Conservation (phyloP, 805 yeast species). For the Sugiyamaella mastotermitis region DNA sequence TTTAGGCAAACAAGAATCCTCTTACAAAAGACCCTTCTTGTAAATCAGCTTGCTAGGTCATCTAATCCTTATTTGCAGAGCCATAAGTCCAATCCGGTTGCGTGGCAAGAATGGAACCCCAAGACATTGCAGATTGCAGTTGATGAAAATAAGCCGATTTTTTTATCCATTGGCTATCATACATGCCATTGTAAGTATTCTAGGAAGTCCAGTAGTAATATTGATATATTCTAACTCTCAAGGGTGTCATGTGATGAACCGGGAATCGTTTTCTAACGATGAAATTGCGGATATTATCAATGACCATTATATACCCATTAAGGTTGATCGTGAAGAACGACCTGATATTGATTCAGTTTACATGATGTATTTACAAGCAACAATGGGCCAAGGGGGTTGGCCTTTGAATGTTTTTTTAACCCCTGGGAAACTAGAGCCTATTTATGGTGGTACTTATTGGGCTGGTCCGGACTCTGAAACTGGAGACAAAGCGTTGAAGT, state of each 20-base stretch:
- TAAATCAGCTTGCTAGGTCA: conserved; percentile 14
- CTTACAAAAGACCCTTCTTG: neutral
- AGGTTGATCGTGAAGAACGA: conserved; percentile 34
- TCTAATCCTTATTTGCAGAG: conserved; percentile 25
- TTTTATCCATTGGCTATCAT: conserved; percentile 33
- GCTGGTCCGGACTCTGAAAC: conserved; percentile 27
- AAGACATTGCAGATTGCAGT: conserved; percentile 28
- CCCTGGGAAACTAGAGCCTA: conserved; percentile 31
- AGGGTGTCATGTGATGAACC: conserved; percentile 34
- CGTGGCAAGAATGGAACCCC: conserved; percentile 34
- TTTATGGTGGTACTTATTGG: conserved; percentile 36
- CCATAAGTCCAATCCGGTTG: conserved; percentile 30
- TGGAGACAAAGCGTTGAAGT: conserved; percentile 17
- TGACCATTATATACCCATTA: conserved; percentile 31
- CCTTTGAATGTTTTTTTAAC: conserved; percentile 34
- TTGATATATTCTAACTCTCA: neutral
- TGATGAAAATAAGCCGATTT: conserved; percentile 29
- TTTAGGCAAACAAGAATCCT: conserved; percentile 5
- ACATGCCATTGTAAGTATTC: conserved; percentile 29
- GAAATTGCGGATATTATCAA: conserved; percentile 28
- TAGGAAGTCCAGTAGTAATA: neutral
- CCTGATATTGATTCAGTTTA: conserved; percentile 36
- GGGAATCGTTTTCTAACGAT: conserved; percentile 26
- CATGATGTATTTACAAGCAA: conserved; percentile 33
- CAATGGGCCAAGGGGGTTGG: conserved; percentile 35